Evolutionary conservation across 208 protist species (phyloP), one percentile per base, ranked within the genome.

Genomic region (Trypanosomatidae sp.): DNA sequence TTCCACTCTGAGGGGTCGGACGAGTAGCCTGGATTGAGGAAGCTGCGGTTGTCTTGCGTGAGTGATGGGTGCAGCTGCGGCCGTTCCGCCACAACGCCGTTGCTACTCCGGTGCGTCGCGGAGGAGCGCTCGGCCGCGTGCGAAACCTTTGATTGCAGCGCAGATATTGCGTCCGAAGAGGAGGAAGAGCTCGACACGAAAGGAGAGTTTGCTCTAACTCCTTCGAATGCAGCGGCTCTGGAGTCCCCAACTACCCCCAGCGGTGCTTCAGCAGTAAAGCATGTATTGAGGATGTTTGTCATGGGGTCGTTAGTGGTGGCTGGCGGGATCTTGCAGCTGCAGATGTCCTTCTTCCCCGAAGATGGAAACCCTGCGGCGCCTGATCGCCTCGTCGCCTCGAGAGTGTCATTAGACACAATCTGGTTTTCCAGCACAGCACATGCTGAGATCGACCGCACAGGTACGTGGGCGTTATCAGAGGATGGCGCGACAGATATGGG

Each of bases 41-140:
- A 80, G 41, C 76, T 66, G 25, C 76, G 69, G 17, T 62, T 80
- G 43, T 80, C 76, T 15, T 75, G 64, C 5, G 65, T 64, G 36
- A 66, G 60, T 12, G 59, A 49, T 62, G n/a, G 59, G n/a, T 53
- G 41, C 25, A 39, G 25, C 7, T 60, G 33, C 13, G 46, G 43
- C 69, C 13, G 43, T 13, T 46, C 46, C 43, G 39, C 25, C 1
- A 28, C 2, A 44, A 33, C n/a, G 30, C 39, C n/a, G 41, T 19
- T 52, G 68, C 41, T n/a, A 19, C 46, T 19, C 25, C 28, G 41
- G 25, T 53, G 64, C 44, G 19, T 33, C 46, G 25, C 41, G 49
- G 70, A 41, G 43, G 25, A 1, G 39, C 44, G 1, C 3, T 39
- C 33, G 0, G n/a, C 15, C 56, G 13, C 8, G 43, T 33, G 58